Evolutionary conservation across 805 yeast genomes (phyloP).

Genomic region (Sungouiozyma intestinalis): DNA sequence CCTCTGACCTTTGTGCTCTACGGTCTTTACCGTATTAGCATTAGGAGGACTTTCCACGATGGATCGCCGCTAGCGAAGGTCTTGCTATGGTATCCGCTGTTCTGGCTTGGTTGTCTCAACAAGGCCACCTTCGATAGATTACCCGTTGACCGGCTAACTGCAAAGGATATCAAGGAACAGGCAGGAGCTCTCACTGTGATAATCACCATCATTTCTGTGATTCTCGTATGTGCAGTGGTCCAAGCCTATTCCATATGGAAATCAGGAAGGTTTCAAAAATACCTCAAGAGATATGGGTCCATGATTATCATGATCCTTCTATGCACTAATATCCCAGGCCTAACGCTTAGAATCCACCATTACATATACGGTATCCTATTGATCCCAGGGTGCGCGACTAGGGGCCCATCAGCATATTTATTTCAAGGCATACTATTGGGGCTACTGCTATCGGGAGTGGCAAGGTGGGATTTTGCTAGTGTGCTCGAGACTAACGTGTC

Average conservation of each 20-base stretch:
- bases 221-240: conserved; percentile 46
- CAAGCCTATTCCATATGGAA: conserved; percentile 79
- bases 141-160: conserved; percentile 77
- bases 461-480: conserved; percentile 91
- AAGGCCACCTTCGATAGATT: conserved; percentile 81
- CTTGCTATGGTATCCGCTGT: conserved; percentile 59
- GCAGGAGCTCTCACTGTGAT: conserved; percentile 71
- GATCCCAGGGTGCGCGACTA: conserved; percentile 75
- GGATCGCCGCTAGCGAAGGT: conserved; percentile 33
- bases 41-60: conserved; percentile 38
- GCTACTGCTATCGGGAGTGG: conserved; percentile 68
- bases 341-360: conserved; percentile 72
- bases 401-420: conserved; percentile 56
- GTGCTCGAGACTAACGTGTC: conserved; percentile 67
- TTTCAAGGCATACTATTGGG: conserved; percentile 85
- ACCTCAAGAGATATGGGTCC: conserved; percentile 42
- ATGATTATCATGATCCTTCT: conserved; percentile 37
- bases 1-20: conserved; percentile 66
- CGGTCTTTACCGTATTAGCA: conserved; percentile 54
- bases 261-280: conserved; percentile 55
- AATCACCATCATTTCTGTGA: conserved; percentile 35
- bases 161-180: conserved; percentile 58
- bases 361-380: conserved; percentile 67
- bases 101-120: conserved; percentile 78
- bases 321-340: conserved; percentile 42